phyloP scores from a whole-genome alignment of 140 eudicot species.

The Stevia rebaudiana region DNA sequence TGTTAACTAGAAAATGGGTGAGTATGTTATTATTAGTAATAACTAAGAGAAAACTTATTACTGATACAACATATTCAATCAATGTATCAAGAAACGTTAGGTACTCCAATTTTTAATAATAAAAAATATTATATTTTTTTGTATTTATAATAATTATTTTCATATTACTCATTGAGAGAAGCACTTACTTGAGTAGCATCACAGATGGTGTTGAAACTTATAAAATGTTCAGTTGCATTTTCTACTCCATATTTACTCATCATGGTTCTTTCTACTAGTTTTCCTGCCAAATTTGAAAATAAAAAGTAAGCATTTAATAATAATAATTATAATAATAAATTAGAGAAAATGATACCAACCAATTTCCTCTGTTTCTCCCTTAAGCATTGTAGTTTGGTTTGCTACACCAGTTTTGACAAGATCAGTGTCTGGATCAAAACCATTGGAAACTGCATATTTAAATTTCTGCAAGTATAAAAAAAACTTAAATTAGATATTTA shows the following conservation, averaged over 20 bases:
- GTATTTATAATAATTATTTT: too few species aligned
- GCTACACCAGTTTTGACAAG: conserved; percentile 81
- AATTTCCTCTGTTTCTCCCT: conserved; percentile 95
- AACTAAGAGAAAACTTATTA: too few species aligned
- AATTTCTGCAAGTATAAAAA: conserved; percentile 56
- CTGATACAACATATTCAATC: not conserved
- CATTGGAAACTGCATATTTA: conserved; percentile 65
- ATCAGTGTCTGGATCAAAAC: conserved; percentile 81
- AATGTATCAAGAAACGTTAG: not conserved
- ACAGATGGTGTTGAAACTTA: conserved; percentile 88
- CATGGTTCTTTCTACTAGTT: conserved; percentile 73
- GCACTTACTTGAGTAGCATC: conserved; percentile 88
- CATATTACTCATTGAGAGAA: not conserved
- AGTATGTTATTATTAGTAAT: not conserved
- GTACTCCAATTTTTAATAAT: not conserved
- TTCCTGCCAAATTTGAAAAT: conserved; percentile 39
- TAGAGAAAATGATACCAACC: conserved; percentile 39
- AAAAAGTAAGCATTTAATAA: conserved; percentile 2
- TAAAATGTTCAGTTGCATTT: conserved; percentile 61
- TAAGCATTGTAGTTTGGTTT: conserved; percentile 94
- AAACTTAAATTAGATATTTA: not conserved
- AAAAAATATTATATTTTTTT: not conserved
- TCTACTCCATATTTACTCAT: conserved; percentile 83
- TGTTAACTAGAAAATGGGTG: not conserved
- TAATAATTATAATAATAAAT: not conserved